Base-by-base conservation (phyloP, 2,329 filamentous ascomycete genomes). In the Apiospora kogelbergensis region DNA sequence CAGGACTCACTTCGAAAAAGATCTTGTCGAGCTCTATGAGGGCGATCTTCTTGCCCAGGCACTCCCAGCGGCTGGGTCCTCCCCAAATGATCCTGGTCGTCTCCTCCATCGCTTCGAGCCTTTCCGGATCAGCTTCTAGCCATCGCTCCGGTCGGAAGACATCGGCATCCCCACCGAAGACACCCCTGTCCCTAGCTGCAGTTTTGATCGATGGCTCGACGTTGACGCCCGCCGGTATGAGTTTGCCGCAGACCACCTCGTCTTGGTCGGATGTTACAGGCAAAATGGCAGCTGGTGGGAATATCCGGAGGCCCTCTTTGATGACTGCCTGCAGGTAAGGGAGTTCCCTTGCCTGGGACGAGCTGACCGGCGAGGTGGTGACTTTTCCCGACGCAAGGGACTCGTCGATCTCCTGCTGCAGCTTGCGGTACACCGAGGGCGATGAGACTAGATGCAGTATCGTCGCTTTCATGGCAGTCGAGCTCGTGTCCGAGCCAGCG, bases 11-110 rank as follows among this genome's bases (percentile, higher is more conserved):
- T 77, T 83, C 80, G 63, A 82, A 78, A 66, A 83, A 76, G 4
- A 80, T 73, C 73, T 84, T 84, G 70, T 81, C 79, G 22, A 84
- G 69, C 73, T 84, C 81, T 74, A 84, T 80, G 71, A 80, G 74
- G 10, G 82, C 81, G 57, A 84, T 81, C n/a, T 79, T 75, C 73
- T 80, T 81, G 0, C 83, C 83, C 11, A 84, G 72, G 69, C 83
- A 84, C 66, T 76, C 72, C 66, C 77, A 81, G 42, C 76, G 76
- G 2, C 82, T 81, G 42, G 76, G 76, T 6, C 81, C 80, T 71
- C 84, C 84, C 11, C 79, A 74, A 6, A 81, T 72, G 37, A 82
- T 81, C 53, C 53, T 60, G 15, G 80, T 71, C 0, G 77, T 79
- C 15, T 72, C 71, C 48, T 79, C 75, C 74, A 81, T 81, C 22